Percentiles rank a stretch among this genome's conserved stretches.
Evolutionary conservation across 2,329 filamentous ascomycete species (phyloP).

Genomic region (Clonostachys chloroleuca): DNA sequence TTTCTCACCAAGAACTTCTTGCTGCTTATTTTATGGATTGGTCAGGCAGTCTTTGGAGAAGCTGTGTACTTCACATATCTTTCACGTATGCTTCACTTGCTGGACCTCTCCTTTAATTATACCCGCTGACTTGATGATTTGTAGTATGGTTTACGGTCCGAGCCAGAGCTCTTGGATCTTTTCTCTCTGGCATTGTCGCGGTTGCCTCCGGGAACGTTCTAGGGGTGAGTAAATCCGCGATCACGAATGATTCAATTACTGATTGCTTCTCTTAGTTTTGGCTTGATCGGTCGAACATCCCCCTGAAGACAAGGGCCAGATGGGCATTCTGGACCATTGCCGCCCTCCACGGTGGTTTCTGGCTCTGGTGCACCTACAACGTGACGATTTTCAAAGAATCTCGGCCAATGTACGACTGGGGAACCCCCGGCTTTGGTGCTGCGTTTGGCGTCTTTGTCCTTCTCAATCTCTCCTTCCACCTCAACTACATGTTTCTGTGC

Average conservation of each 20-base stretch:
- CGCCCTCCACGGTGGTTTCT: conserved; percentile 59
- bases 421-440: conserved; percentile 53
- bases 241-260: no score
- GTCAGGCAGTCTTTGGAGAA: not conserved
- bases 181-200: conserved; percentile 61
- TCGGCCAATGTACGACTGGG: conserved; percentile 62
- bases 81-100: conserved; percentile 3
- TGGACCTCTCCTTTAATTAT: no score
- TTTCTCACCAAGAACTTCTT: conserved; percentile 55
- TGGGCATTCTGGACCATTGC: conserved; percentile 45
- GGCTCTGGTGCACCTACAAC: conserved; percentile 62
- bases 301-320: conserved; percentile 46
- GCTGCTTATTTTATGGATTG: conserved; percentile 17
- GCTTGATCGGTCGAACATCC: conserved; percentile 47
- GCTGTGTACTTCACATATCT: conserved; percentile 41
- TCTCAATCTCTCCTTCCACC: conserved; percentile 59
- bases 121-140: no score
- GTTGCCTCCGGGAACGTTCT: conserved; percentile 58
- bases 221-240: conserved; percentile 27
- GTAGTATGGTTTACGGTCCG: conserved; percentile 21
- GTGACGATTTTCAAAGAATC: conserved; percentile 53
- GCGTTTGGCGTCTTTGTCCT: conserved; percentile 63
- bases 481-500: conserved; percentile 70
- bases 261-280: conserved; percentile 19
- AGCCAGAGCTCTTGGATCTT: conserved; percentile 45